Conservation (phyloP, 2,329 filamentous ascomycete species). For the Ceratocystis diversiconidia region DNA sequence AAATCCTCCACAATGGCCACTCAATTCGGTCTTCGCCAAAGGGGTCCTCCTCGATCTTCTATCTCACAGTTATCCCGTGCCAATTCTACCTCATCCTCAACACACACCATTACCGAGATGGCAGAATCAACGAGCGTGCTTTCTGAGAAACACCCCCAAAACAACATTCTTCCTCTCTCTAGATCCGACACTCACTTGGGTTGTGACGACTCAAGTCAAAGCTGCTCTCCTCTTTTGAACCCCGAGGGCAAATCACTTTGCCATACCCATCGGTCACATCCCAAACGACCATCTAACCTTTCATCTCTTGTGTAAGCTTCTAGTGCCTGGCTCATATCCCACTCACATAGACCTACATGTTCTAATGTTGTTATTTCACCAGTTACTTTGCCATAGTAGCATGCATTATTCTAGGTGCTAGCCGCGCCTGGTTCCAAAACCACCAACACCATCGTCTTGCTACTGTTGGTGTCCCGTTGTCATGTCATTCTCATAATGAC, state of each 20-base stretch:
- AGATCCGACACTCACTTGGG: too few relatives aligned
- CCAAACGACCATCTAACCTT: too few relatives aligned
- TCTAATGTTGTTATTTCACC: background rate
- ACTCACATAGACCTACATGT: background rate
- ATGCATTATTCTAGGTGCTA: constrained; percentile 5
- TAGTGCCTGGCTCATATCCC: background rate
- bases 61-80: background rate
- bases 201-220: too few relatives aligned
- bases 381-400: constrained; percentile 4
- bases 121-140: background rate
- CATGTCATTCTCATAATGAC: constrained; percentile 56
- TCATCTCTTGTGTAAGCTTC: background rate
- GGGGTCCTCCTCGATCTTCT: constrained; percentile 1
- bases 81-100: background rate
- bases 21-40: background rate
- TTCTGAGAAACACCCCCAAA: too few relatives aligned
- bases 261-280: too few relatives aligned
- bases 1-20: constrained; percentile 8
- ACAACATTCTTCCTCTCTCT: too few relatives aligned
- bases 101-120: constrained; percentile 6
- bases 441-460: background rate
- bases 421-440: background rate
- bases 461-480: constrained; percentile 33
- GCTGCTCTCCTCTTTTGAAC: too few relatives aligned
- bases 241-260: too few relatives aligned